Percentiles rank a stretch among this genome's conserved stretches.
phyloP scores from a whole-genome alignment of 768 basidiomycete species.

The Lactifluus subvellereus region DNA sequence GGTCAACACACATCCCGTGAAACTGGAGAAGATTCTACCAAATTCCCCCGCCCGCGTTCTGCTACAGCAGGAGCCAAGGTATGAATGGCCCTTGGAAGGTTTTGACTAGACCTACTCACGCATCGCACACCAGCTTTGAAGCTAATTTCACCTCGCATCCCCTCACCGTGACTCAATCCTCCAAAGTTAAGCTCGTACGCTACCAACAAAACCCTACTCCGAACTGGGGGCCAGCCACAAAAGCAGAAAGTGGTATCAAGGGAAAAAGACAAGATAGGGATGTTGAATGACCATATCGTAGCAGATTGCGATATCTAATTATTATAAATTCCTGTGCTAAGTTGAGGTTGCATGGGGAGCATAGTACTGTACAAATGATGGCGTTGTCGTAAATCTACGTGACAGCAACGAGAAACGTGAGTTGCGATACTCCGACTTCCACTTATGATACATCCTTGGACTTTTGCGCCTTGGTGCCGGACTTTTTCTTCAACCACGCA shows the following conservation, averaged over 20 bases:
- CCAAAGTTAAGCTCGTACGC: constrained; percentile 71
- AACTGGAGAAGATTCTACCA: constrained; percentile 73
- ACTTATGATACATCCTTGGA: constrained; percentile 4
- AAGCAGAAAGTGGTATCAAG: constrained; percentile 43
- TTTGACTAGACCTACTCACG: not conserved
- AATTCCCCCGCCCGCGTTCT: constrained; percentile 65
- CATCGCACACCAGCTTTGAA: constrained; percentile 37
- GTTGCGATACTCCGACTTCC: not conserved
- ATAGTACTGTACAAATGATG: not conserved
- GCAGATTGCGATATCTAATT: constrained; percentile 20
- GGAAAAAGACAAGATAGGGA: constrained; percentile 37
- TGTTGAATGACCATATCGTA: constrained; percentile 20
- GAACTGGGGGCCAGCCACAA: constrained; percentile 87
- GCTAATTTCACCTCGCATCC: constrained; percentile 80
- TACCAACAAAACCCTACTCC: constrained; percentile 89
- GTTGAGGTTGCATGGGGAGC: not conserved
- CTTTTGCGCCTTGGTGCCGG: constrained; percentile 3
- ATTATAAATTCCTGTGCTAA: constrained; percentile 13
- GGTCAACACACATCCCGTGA: constrained; percentile 77
- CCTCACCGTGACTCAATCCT: constrained; percentile 50
- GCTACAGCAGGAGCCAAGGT: constrained; percentile 66
- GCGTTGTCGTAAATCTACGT: not conserved
- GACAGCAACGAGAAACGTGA: not conserved
- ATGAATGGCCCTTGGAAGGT: not conserved
- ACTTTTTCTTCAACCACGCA: constrained; percentile 49